A percentile compares a stretch with the other conserved stretches of the same genome.
These are phyloP conservation scores for Mycosphaerella sp. DNA, from an alignment of 2,329 filamentous ascomycete species.

Conservation along the genomic window DNA sequence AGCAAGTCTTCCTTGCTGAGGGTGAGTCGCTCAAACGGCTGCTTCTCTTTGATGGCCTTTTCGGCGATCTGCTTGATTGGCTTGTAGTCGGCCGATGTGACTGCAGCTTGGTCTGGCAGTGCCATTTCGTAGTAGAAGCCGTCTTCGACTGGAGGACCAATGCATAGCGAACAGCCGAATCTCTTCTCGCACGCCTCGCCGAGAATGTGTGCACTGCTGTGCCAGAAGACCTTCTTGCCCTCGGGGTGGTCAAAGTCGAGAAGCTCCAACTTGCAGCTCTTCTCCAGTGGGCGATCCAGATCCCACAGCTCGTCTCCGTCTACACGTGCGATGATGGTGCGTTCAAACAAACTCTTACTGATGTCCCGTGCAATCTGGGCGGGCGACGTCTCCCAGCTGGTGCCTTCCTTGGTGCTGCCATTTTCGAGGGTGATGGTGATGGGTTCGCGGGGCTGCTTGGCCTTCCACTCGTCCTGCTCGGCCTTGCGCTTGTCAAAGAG, in stretches of 20 bases:
- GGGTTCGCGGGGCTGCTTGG: constrained; percentile 61
- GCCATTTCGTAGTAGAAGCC: constrained; percentile 99
- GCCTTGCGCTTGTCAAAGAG: constrained; percentile 87
- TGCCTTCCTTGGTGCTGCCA: constrained; percentile 64
- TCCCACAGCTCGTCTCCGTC: constrained; percentile 82
- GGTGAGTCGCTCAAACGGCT: constrained; percentile 83
- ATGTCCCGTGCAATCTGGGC: constrained; percentile 69
- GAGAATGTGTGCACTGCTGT: constrained; percentile 91
- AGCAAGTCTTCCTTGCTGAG: constrained; percentile 85
- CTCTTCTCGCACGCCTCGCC: constrained; percentile 87
- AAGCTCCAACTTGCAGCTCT: constrained; percentile 75
- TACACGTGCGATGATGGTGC: constrained; percentile 77
- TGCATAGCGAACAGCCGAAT: constrained; percentile 87
- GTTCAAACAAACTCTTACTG: constrained; percentile 77
- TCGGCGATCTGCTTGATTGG: constrained; percentile 72
- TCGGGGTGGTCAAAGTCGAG: constrained; percentile 70
- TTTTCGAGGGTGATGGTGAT: constrained; percentile 69
- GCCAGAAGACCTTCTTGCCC: constrained; percentile 96
- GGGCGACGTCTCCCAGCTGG: constrained; percentile 87
- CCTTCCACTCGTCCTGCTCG: constrained; percentile 69
- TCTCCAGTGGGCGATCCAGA: constrained; percentile 81
- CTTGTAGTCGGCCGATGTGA: constrained; percentile 74
- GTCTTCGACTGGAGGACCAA: constrained; percentile 83
- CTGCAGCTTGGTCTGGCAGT: constrained; percentile 61
- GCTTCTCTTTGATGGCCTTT: constrained; percentile 92